Percentiles rank a stretch among this genome's conserved stretches.
phyloP scores from a whole-genome alignment of 441 rosid species.

The Jatropha multifida region DNA sequence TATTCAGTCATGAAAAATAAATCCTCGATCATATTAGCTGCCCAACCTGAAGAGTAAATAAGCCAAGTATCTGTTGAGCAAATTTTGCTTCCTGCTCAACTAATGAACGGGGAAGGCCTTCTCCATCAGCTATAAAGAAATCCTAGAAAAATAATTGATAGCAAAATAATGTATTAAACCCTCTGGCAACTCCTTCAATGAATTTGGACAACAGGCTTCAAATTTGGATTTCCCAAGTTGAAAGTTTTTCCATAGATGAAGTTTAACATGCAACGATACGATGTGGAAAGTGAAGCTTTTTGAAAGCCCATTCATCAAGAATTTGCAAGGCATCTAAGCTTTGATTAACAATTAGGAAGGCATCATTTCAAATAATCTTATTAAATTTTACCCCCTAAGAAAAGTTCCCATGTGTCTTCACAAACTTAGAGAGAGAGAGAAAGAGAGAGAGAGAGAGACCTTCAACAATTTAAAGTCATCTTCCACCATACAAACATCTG shows the following conservation, averaged over 20 bases:
- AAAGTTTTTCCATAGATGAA: background rate
- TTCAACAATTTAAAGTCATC: conserved; percentile 79
- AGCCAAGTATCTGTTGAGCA: conserved; percentile 67
- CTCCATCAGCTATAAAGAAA: conserved; percentile 93
- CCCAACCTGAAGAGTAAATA: conserved; percentile 78
- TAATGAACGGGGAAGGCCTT: conserved; percentile 88
- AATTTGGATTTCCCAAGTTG: background rate
- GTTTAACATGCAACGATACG: conserved; percentile 5
- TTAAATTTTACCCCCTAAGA: background rate
- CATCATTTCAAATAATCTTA: background rate
- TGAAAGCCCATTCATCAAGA: background rate
- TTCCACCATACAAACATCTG: conserved; percentile 76
- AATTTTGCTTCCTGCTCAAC: conserved; percentile 85
- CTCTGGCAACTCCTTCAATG: background rate
- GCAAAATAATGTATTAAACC: background rate
- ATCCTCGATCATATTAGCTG: conserved; percentile 5
- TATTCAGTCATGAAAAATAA: conserved; percentile 3
- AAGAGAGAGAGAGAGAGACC: conserved; percentile 34
- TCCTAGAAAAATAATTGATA: conserved; percentile 46
- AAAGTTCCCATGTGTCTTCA: background rate
- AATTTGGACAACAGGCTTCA: background rate
- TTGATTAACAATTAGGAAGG: background rate
- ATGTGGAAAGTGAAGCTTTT: conserved; percentile 1
- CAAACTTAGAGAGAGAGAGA: background rate
- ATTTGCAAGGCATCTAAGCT: background rate